phyloP scores from a whole-genome alignment of 306 rosid species.

The Ochetophila trinervis region DNA sequence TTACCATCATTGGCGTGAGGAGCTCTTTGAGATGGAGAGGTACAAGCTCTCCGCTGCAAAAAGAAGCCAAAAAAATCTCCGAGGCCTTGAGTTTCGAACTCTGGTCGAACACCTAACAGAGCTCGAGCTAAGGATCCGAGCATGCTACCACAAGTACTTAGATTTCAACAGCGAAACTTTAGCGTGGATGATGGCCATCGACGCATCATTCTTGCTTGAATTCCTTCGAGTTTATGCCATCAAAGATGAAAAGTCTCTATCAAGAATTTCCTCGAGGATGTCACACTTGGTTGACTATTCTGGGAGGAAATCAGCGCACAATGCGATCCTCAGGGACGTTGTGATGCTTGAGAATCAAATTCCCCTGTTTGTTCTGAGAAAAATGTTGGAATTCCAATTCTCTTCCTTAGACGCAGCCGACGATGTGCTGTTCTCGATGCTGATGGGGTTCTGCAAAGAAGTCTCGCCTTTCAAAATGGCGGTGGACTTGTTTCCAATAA shows the following conservation, averaged over 20 bases:
- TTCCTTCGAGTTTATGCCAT: constrained; percentile 53
- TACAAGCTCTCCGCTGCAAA: constrained; percentile 69
- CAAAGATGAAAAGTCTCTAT: constrained; percentile 31
- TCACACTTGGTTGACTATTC: constrained; percentile 60
- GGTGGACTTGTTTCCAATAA: constrained; percentile 33
- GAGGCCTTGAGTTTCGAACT: constrained; percentile 32
- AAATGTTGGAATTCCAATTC: constrained; percentile 46
- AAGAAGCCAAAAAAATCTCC: constrained; percentile 46
- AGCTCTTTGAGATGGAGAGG: constrained; percentile 75
- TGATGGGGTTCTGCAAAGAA: constrained; percentile 51
- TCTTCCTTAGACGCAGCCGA: constrained; percentile 40
- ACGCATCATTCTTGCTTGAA: constrained; percentile 70
- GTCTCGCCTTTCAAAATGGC: constrained; percentile 61
- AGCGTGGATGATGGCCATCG: constrained; percentile 75
- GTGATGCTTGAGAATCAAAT: constrained; percentile 82
- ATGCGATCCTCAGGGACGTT: constrained; percentile 64
- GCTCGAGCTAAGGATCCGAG: constrained; percentile 46
- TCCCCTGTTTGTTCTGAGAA: constrained; percentile 63
- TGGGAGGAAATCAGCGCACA: constrained; percentile 53
- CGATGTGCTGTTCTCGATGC: constrained; percentile 47
- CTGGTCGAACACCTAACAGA: constrained; percentile 48
- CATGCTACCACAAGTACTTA: constrained; percentile 71
- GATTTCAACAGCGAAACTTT: constrained; percentile 62
- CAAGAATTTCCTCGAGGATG: constrained; percentile 48
- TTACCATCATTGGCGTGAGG: constrained; percentile 68